Conservation (phyloP, 2,329 filamentous ascomycete genomes). For the Calonectria crousiana region DNA sequence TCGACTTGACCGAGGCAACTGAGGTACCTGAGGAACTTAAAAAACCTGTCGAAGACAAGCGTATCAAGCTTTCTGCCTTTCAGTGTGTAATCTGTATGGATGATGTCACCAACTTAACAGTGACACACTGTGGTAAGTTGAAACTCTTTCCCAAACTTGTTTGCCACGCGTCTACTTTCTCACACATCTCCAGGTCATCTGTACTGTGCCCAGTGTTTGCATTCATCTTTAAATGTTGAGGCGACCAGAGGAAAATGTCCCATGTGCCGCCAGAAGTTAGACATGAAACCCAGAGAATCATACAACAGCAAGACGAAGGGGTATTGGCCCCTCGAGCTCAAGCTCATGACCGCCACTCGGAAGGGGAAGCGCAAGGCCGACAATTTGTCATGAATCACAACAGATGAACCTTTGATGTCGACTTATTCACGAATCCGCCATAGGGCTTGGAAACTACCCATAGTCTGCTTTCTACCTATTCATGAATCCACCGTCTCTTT, state of each 20-base stretch:
- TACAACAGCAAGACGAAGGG: conserved; percentile 63
- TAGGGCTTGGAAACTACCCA: not conserved
- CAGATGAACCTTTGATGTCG: not conserved
- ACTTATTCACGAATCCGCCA: not conserved
- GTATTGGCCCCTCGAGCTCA: conserved; percentile 71
- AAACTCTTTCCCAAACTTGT: not conserved
- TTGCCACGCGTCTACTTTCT: conserved; percentile 20
- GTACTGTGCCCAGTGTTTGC: conserved; percentile 73
- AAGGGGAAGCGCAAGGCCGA: conserved; percentile 60
- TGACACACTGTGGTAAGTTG: conserved; percentile 75
- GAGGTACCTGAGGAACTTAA: conserved; percentile 59
- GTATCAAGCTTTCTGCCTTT: conserved; percentile 66
- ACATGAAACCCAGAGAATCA: conserved; percentile 56
- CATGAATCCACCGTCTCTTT: not conserved
- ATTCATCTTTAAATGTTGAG: conserved; percentile 70
- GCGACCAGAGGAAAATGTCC: conserved; percentile 70
- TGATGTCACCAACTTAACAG: conserved; percentile 66
- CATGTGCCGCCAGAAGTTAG: conserved; percentile 72
- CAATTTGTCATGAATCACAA: conserved; percentile 39
- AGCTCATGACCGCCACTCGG: conserved; percentile 69
- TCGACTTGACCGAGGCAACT: conserved; percentile 55
- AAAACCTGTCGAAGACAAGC: conserved; percentile 61
- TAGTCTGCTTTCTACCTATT: not conserved
- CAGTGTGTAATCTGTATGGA: conserved; percentile 79
- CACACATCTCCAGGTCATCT: conserved; percentile 65